Evolutionary conservation across 192 early-diverging fungal genomes (phyloP), one percentile per base, ranked within the genome.

Genomic region (Dissophora ornata): DNA sequence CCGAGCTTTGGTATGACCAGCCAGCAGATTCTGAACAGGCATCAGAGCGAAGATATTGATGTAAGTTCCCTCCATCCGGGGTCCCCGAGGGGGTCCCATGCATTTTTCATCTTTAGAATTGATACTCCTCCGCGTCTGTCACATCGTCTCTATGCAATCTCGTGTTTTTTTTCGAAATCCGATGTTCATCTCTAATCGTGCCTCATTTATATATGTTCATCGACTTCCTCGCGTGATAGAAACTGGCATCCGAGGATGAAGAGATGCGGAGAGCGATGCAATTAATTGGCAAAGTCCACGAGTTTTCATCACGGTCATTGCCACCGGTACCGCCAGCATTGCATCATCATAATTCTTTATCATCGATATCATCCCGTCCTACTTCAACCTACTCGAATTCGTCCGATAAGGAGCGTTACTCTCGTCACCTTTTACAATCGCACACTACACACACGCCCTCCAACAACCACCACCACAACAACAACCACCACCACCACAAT

Each of bases 1-100:
- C 69, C 69, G 16, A 71, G 69, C 40, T 51, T 63, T 45, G 60
- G 60, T 19, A 46, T 70, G 51, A 62, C 58, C n/a, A 56, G 59
- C 32, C 68, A 70, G 3, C 57, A 62, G 25, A 62, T 57, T 2
- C 16, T 50, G 33, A 45, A 28, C 33, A 44, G 60, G 29, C 49
- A 57, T 45, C 46, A 42, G 4, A 67, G 58, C 33, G 60, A 67
- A 1, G 73, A 77, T 22, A 16, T 77, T n/a, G 65, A 77, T 50
- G 73, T 77, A 77, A 51, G 73, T 77, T 25, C 21, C 8, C 12
- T 12, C 36, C 7, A 38, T 9, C 12, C 41, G 15, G 41, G 18
- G 19, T 8, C 5, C 21, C 33, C 19, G 53, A 38, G 57, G 41
- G 8, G n/a, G n/a, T n/a, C 57, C 57, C 41, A 44, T 50, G 46